Conservation (phyloP, 2,329 filamentous ascomycete species). For the Trichoderma arundinaceum region DNA sequence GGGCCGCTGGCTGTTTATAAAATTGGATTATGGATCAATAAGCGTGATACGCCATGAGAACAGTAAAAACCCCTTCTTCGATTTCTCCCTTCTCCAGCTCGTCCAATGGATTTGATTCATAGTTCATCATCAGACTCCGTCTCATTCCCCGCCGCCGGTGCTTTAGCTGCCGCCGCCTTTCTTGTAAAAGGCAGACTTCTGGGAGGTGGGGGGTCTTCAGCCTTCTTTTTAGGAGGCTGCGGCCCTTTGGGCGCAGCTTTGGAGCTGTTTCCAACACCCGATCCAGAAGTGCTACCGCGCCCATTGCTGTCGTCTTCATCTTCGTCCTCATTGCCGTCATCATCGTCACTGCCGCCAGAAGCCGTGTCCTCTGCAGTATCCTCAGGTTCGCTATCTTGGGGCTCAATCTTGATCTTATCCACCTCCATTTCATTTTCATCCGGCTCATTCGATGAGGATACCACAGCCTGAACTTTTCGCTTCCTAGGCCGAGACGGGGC, state of each 20-base stretch:
- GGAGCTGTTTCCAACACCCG: neutral
- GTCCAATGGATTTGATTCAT: conserved; percentile 38
- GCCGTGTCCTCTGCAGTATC: conserved; percentile 46
- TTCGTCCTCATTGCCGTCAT: conserved; percentile 43
- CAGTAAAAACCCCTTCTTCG: too few relatives aligned
- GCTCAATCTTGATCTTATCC: conserved; percentile 46
- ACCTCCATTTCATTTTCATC: conserved; percentile 58
- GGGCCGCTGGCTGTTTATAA: too few relatives aligned
- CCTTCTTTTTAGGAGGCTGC: conserved; percentile 35
- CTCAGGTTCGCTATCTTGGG: conserved; percentile 51
- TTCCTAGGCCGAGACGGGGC: conserved; percentile 53
- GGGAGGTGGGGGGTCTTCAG: conserved; percentile 45
- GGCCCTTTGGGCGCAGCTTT: conserved; percentile 25
- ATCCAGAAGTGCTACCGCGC: conserved; percentile 2
- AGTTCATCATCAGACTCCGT: conserved; percentile 64
- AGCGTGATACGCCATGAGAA: too few relatives aligned
- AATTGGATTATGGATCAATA: neutral
- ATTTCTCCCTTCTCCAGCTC: neutral
- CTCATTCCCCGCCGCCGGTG: conserved; percentile 47
- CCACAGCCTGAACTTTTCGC: conserved; percentile 53
- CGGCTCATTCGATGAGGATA: conserved; percentile 45
- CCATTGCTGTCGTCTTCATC: conserved; percentile 31
- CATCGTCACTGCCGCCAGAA: conserved; percentile 51
- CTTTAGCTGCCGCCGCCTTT: conserved; percentile 41
- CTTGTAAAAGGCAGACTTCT: conserved; percentile 54